Evolutionary conservation across 192 early-diverging fungal species (phyloP).

Genomic region (Coemansia interrupta): DNA sequence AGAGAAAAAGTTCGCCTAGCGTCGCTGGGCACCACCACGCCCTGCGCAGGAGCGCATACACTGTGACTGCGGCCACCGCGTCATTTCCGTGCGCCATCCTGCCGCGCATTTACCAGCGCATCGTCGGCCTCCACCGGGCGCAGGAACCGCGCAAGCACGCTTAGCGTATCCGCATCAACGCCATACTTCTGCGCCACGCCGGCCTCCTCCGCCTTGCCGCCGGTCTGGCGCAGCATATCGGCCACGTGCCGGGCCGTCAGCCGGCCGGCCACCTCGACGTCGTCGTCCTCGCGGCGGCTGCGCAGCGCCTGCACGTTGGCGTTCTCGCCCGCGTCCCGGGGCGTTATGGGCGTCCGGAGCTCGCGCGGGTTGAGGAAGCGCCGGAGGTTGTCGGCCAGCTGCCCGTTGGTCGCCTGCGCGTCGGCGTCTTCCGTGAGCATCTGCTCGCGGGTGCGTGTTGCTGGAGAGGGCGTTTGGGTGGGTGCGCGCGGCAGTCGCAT

Average conservation of each 20-base stretch:
- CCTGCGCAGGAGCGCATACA: no score
- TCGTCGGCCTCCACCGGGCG: neutral
- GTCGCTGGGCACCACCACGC: no score
- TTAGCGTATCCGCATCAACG: slow-evolving; percentile 15
- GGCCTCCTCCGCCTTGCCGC: neutral
- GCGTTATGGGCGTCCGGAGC: slow-evolving; percentile 38
- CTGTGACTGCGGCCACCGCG: no score
- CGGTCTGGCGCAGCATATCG: slow-evolving; percentile 6
- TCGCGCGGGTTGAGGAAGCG: slow-evolving; percentile 39
- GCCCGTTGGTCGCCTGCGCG: neutral
- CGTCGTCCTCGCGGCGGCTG: slow-evolving; percentile 16
- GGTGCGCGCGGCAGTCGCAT: slow-evolving; percentile 24
- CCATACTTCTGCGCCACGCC: slow-evolving; percentile 10
- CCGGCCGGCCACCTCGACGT: slow-evolving; percentile 8
- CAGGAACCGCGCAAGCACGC: slow-evolving; percentile 11
- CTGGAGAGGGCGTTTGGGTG: neutral
- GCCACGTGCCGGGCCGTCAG: slow-evolving; percentile 10
- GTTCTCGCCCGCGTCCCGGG: slow-evolving; percentile 24
- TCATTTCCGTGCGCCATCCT: no score
- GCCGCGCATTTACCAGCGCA: no score
- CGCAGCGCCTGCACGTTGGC: slow-evolving; percentile 37
- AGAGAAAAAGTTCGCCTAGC: no score
- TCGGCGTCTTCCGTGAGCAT: slow-evolving; percentile 28
- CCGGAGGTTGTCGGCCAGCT: slow-evolving; percentile 33
- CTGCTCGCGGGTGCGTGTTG: slow-evolving; percentile 32